Evolutionary conservation across 768 basidiomycete genomes (phyloP), one percentile per base, ranked within the genome.

Genomic region (Erythrobasidium yunnanense): DNA sequence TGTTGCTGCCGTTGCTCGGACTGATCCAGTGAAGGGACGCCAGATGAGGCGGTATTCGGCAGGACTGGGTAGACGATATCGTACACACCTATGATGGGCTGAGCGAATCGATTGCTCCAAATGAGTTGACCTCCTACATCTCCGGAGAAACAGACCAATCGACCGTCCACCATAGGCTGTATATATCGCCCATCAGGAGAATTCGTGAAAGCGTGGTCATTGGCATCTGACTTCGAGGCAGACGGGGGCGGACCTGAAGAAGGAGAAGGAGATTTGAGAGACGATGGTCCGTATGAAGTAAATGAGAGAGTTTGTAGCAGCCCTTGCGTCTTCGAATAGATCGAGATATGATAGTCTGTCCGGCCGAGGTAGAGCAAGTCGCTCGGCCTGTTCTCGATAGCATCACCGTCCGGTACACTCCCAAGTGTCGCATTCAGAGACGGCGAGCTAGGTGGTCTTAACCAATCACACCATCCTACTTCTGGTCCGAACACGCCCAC

Each of bases 311-410:
- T 87, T 71, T 96, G 93, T 13, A 83, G 78, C 27, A 65, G 22
- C 1, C 78, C 72, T 22, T 76, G 71, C 0, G 81, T 79, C 22
- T 82, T 82, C 15, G 84, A 81, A 75, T 85, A 84, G 56, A 96
- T 91, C 42, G 87, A 83, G 62, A 99, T 83, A 67, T 88, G 84
- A 73, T 96, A 96, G 74, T 96, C 93, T 55, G 84, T 85, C 17
- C 83, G 78, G 1, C 85, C 85, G 66, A 87, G 81, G 71, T 83
- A 84, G 0, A 87, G 78, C 68, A 83, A 32, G 54, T 73, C 73
- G 29, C 68, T 55, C 0, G 73, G 73, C 18, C 73, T n/a, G 33
- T 68, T 58, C 33, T 67, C 69, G 29, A 73, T 72, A 20, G 32
- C 51, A n/a, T 66, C 42, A 49, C 66, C 67, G 51, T 67, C 68